These are phyloP conservation scores for Malus hybrid DNA, from an alignment of 331 rosid species.

Conservation along the genomic window DNA sequence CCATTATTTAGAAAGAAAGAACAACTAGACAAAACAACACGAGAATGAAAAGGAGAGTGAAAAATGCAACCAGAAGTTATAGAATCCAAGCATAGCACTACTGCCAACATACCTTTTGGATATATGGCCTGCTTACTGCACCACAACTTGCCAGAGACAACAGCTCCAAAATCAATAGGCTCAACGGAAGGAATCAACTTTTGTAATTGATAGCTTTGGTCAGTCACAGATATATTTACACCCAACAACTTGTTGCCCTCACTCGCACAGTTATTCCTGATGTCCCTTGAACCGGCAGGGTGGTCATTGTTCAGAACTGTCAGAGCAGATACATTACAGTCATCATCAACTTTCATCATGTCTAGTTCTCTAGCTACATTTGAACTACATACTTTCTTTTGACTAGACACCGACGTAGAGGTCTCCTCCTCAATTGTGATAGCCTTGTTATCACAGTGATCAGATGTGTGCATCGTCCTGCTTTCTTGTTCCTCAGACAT, in stretches of 20 bases:
- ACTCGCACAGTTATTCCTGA: conserved; percentile 14
- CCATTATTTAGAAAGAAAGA: neutral
- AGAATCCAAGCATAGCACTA: neutral
- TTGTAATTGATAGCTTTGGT: conserved; percentile 17
- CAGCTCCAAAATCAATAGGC: conserved; percentile 51
- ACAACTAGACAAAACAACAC: too few relatives aligned
- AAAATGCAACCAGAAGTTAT: neutral
- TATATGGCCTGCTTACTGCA: conserved; percentile 51
- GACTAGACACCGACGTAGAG: conserved; percentile 5
- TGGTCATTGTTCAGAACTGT: conserved; percentile 15
- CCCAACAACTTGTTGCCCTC: conserved; percentile 43
- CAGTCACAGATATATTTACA: conserved; percentile 26
- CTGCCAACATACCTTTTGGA: conserved; percentile 64
- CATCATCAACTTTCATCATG: conserved; percentile 21
- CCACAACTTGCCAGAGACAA: conserved; percentile 69
- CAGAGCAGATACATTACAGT: conserved; percentile 5
- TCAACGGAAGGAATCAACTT: conserved; percentile 33
- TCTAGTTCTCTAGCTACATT: conserved; percentile 24
- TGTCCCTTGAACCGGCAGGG: conserved; percentile 25
- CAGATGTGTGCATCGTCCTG: conserved; percentile 18
- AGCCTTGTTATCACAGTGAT: conserved; percentile 19
- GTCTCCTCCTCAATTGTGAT: conserved; percentile 22
- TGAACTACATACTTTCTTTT: conserved; percentile 9
- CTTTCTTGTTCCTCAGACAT: conserved; percentile 35
- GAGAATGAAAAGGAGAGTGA: neutral